phyloP scores from a whole-genome alignment of 352 stramenopile species.

The Blastocystis sp. region DNA sequence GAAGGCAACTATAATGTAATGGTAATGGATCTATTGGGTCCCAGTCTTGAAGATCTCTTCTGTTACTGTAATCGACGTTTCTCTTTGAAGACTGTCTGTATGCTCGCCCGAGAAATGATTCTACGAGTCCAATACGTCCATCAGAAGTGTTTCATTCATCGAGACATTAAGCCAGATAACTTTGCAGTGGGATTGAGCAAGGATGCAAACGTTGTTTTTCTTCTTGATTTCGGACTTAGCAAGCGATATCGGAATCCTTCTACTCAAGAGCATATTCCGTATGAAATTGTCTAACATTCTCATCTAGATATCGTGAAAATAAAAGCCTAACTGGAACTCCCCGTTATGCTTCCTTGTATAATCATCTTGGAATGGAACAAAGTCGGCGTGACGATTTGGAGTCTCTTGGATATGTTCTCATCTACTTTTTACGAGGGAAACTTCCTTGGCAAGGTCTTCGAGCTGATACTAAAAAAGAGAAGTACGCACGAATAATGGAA shows the following conservation, averaged over 20 bases:
- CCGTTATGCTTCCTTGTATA: slow-evolving; percentile 88
- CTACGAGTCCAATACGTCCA: slow-evolving; percentile 88
- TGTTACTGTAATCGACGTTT: slow-evolving; percentile 87
- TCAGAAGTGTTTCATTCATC: slow-evolving; percentile 89
- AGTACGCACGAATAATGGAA: slow-evolving; percentile 91
- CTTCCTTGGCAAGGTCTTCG: slow-evolving; percentile 90
- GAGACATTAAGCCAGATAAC: slow-evolving; percentile 92
- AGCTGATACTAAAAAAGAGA: slow-evolving; percentile 91
- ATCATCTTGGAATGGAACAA: slow-evolving; percentile 90
- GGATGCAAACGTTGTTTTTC: slow-evolving; percentile 84
- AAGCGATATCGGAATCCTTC: slow-evolving; percentile 88
- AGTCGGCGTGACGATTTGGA: slow-evolving; percentile 87
- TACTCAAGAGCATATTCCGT: slow-evolving; percentile 87
- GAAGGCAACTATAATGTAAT: slow-evolving; percentile 98
- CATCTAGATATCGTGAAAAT: slow-evolving; percentile 86
- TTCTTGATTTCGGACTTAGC: slow-evolving; percentile 90
- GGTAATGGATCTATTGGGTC: slow-evolving; percentile 97
- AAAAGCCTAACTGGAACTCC: slow-evolving; percentile 89
- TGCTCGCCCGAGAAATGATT: slow-evolving; percentile 86
- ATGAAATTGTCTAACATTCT: background rate
- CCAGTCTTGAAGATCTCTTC: slow-evolving; percentile 90
- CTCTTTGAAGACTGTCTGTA: slow-evolving; percentile 86
- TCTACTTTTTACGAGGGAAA: slow-evolving; percentile 88
- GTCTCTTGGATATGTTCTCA: slow-evolving; percentile 86
- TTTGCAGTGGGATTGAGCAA: slow-evolving; percentile 87